Evolutionary conservation across 2,329 filamentous ascomycete species (phyloP).

Genomic region (Thielaviopsis musarum): DNA sequence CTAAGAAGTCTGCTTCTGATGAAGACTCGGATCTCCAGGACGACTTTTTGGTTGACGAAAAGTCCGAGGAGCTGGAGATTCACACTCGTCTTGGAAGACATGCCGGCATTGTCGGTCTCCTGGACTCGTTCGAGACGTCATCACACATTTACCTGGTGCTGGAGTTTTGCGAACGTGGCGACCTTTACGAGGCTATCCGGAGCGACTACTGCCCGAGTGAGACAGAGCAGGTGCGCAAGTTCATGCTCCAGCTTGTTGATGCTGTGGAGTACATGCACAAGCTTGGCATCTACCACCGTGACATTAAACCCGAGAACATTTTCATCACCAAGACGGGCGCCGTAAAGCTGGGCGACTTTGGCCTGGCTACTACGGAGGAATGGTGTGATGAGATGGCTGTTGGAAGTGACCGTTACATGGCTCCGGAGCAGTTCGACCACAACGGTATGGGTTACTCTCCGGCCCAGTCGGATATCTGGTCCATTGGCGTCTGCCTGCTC

Average conservation of each 20-base stretch:
- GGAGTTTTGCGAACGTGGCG: constrained; percentile 88
- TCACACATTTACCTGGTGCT: constrained; percentile 82
- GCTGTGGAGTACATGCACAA: constrained; percentile 81
- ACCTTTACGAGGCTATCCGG: constrained; percentile 94
- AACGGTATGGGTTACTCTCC: constrained; percentile 77
- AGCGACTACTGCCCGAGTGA: constrained; percentile 73
- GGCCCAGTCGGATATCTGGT: constrained; percentile 89
- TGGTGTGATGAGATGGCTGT: constrained; percentile 91
- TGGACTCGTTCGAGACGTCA: constrained; percentile 83
- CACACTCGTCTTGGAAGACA: constrained; percentile 67
- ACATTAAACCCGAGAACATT: constrained; percentile 99
- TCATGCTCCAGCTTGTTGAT: constrained; percentile 88
- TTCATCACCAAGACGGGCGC: constrained; percentile 73
- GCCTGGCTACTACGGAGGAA: constrained; percentile 71
- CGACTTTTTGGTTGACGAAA: constrained; percentile 62
- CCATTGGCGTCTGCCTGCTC: constrained; percentile 86
- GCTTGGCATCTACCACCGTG: constrained; percentile 84
- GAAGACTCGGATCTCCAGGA: constrained; percentile 5
- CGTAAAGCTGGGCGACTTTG: constrained; percentile 96
- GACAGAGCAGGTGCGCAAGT: constrained; percentile 90
- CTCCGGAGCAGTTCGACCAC: constrained; percentile 92
- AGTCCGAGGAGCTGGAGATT: constrained; percentile 62
- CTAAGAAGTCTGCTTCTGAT: constrained; percentile 51
- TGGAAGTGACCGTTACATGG: constrained; percentile 97
- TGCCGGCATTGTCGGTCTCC: constrained; percentile 82